Base-by-base conservation (phyloP, 2,329 filamentous ascomycete genomes). In the Aphanocladium album region DNA sequence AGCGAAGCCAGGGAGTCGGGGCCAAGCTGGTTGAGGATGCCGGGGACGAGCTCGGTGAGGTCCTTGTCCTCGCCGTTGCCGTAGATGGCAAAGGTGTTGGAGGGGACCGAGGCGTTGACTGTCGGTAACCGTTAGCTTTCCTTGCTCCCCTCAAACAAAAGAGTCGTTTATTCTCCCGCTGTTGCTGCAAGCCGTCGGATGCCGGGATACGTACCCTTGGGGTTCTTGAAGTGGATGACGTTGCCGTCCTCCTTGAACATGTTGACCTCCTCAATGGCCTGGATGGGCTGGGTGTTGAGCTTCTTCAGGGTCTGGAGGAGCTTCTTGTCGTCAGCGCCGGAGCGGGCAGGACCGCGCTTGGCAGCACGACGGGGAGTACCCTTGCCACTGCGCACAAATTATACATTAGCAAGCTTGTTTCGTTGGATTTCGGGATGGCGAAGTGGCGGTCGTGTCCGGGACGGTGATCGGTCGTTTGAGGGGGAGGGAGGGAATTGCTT, bases 161-260 rank as follows among this genome's bases (percentile, higher is more conserved):
- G 35, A 8, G 39, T 25, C 11, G 17, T 46, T 47, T 30, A 30
- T 9, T 30, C 30, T 23, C 8, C 45, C 11, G 2, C 30, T 5
- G 17, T 17, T n/a, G 12, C 51, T 19, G 8, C 11, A 19, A 16
- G 23, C n/a, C 2, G 35, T 19, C 14, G 2, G 16, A 7, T 47
- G 27, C 5, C 19, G 64, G 23, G 68, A 64, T 58, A 82, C 86
- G 74, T 81, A 98, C 95, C 95, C 85, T 97, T 97, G 71, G 95
- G 95, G 74, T 91, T 91, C 72, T 91, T 89, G 78, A 99, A 99
- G 87, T 99, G 95, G 75, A 99, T 98, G 79, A 99, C 95, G 79
- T 99, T 99, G 79, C 95, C 95, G 77, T 99, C 95, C 76, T 90
- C 89, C 90, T 99, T 99, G 89, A 99, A 99, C 95, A 99, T 99